A percentile compares a stretch with the other conserved stretches of the same genome.
These are phyloP conservation scores for Bipolaris victoriae DNA, from an alignment of 2,329 filamentous ascomycete genomes.

Conservation along the genomic window DNA sequence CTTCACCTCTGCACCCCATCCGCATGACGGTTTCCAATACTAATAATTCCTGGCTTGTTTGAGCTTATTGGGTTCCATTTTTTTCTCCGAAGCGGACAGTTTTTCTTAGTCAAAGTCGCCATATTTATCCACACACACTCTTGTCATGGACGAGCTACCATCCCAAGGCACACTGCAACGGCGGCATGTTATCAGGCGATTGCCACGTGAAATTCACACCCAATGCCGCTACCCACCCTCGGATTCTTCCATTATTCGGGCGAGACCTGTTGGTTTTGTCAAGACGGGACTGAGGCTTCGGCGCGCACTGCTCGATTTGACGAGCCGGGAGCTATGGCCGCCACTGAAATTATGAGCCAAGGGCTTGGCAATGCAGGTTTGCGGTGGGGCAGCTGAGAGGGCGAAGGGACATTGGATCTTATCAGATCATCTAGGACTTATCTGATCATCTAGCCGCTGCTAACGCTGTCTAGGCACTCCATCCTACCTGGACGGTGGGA, in stretches of 20 bases:
- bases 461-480: slow-evolving; percentile 22
- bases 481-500: slow-evolving; percentile 22
- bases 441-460: slow-evolving; percentile 38
- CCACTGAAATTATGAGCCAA: slow-evolving; percentile 22
- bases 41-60: background rate
- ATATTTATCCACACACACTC: too few species aligned
- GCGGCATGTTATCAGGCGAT: slow-evolving; percentile 4
- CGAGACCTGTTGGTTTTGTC: slow-evolving; percentile 2
- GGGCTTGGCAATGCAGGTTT: slow-evolving; percentile 20
- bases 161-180: slow-evolving; percentile 1
- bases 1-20: background rate
- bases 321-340: slow-evolving; percentile 7
- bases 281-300: slow-evolving; percentile 13
- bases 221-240: background rate
- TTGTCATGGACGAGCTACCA: too few species aligned
- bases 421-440: slow-evolving; percentile 39
- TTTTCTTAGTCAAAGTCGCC: too few species aligned
- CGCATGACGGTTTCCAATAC: too few species aligned
- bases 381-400: slow-evolving; percentile 8
- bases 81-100: too few species aligned
- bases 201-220: slow-evolving; percentile 3
- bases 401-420: slow-evolving; percentile 31
- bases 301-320: slow-evolving; percentile 21
- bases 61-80: too few species aligned
- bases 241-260: slow-evolving; percentile 7